Base-by-base conservation (phyloP, 352 stramenopile genomes). In the Thalassiosira hispida region DNA sequence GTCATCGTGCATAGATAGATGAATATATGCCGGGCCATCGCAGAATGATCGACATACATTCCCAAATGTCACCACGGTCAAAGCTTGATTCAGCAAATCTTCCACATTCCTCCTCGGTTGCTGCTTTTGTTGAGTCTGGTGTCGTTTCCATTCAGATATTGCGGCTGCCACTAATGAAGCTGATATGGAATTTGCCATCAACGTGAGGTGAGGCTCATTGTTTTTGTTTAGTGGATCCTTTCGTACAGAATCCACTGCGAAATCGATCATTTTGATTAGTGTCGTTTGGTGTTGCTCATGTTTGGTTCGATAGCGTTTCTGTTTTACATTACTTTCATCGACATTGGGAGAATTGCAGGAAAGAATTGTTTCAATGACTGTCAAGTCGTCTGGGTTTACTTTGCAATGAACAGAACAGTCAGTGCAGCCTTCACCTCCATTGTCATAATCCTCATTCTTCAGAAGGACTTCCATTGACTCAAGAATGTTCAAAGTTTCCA, bases 1-100 rank as follows among this genome's bases (percentile, higher is more conserved):
- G 56, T 79, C 71, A 49, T 79, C 71, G 18, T 60, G 57, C 71
- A 79, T 79, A 22, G 61, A 74, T 18, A 79, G 53, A 55, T 79
- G 71, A 25, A 79, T 68, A 49, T 79, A 79, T n/a, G 61, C 61
- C 33, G 71, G 71, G 14, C 71, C 71, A 35, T 79, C 55, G 12
- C 46, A 49, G 49, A 79, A 74, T n/a, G 31, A 42, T 61, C 46
- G 38, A 23, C 51, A 68, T 31, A 44, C 22, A 52, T 33, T 40
- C 18, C 62, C 60, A 29, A 79, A 65, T 11, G 71, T 79, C 47
- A 79, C 71, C 14, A 79, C 71, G 3, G 71, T 79, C 5, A 79
- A 0, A 22, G 61, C 63, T 46, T 79, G 52, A 29, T 70, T 35
- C 14, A 77, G 25, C 12, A 77, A 38, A 46, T 47, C 42, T 61